Evolutionary conservation across 306 rosid species (phyloP), one percentile per base, ranked within the genome.

Genomic region (Vigna nakashimae): DNA sequence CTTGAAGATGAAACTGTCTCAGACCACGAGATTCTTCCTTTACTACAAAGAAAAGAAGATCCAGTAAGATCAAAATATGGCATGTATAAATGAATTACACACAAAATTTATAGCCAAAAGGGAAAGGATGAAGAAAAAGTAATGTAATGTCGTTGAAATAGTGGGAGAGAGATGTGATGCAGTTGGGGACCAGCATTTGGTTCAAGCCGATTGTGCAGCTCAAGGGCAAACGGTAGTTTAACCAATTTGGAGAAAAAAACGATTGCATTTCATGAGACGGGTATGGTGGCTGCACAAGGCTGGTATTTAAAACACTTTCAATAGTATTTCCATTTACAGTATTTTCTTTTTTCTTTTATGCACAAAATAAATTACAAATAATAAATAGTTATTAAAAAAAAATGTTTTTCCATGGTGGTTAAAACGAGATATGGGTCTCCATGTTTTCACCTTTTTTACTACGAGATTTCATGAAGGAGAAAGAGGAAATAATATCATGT

Each of bases 301-400:
- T 60, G 71, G 78, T 67, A 74, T 68, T 82, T 80, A 80, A 87
- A 84, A 81, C 84, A 65, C 74, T 64, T 75, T 65, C 79, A 89
- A 89, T 85, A 87, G 92, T 89, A 75, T 87, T 65, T 32, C 93
- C 97, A 87, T 91, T 92, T 72, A 51, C 80, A 80, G 71, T 80
- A 22, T 11, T 57, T 71, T 78, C 7, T 53, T 64, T 20, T 32
- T 22, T 30, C 58, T 22, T 40, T 24, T n/a, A 24, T 17, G 18
- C 45, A 18, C 46, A 13, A 64, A 16, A 63, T 15, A 3, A 36
- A 17, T 20, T 75, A 20, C 2, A 20, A n/a, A 50, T 14, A 17
- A 69, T 63, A 38, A 69, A 22, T 11, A 45, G 32, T 15, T 32
- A 7, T 77, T 82, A 75, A 80, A 69, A 70, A 70, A 71, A 43